Conservation (phyloP, 2,329 filamentous ascomycete species). For the Colletotrichum melonis region DNA sequence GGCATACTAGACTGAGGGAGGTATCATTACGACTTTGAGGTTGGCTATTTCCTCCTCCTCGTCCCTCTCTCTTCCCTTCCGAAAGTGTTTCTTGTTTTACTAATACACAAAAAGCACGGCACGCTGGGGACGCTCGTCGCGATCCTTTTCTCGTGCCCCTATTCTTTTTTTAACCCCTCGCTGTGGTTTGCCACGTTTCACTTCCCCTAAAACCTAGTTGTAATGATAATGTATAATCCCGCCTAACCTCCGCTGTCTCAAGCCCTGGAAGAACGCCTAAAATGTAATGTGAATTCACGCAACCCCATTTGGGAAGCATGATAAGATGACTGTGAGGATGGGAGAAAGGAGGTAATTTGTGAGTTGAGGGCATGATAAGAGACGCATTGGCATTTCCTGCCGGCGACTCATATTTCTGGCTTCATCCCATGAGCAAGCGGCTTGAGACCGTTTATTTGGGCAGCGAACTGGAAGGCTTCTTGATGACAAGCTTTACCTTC, state of each 20-base stretch:
- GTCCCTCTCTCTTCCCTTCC: neutral
- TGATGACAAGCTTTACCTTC: conserved; percentile 36
- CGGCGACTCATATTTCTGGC: neutral
- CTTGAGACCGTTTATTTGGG: conserved; percentile 4
- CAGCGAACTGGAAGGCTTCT: conserved; percentile 23
- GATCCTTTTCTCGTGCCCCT: neutral
- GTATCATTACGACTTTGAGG: conserved; percentile 3
- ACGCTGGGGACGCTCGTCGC: neutral
- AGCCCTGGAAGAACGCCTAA: neutral
- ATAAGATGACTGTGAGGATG: neutral
- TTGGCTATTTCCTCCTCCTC: neutral
- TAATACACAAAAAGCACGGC: neutral
- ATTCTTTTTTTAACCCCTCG: neutral
- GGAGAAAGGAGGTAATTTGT: neutral
- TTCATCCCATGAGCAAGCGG: neutral
- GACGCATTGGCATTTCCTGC: neutral
- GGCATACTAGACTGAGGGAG: neutral
- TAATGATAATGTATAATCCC: neutral
- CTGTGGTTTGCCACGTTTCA: neutral
- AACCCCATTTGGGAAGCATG: neutral
- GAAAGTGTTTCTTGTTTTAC: neutral
- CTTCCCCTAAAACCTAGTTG: neutral
- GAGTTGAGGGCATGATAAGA: neutral
- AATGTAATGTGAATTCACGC: neutral
- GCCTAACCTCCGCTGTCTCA: neutral